Evolutionary conservation across 768 basidiomycete species (phyloP), one percentile per base, ranked within the genome.

Genomic region (Suillus bovinus): DNA sequence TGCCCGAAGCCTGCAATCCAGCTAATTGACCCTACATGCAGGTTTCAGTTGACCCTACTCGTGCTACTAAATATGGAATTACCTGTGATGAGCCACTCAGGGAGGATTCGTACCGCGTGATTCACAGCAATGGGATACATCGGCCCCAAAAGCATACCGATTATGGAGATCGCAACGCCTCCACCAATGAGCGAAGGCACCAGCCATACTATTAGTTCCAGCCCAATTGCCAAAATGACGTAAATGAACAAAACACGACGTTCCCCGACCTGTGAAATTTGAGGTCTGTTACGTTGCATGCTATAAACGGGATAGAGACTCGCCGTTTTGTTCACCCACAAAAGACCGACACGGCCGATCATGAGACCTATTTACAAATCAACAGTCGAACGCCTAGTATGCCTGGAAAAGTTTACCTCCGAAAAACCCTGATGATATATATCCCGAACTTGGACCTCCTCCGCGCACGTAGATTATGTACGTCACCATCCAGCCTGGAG

Each of bases 141-240:
- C 3, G 89, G 90, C 0, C 89, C 91, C n/a, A 93, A 77, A 27
- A 91, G 72, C 11, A 91, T 53, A 20, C 90, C 91, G 16, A 90
- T 74, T 53, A 90, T 66, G 2, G 87, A 81, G 27, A 90, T 80
- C 0, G 86, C 84, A 4, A 91, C 78, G 3, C 84, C 90, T 65
- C 84, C 80, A 3, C 83, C 87, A 13, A 90, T 76, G n/a, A 91
- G 76, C 7, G 84, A 87, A 27, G 86, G 87, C 0, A 86, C 82
- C 34, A 87, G 78, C 90, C 90, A 93, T 42, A 92, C 76, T 9
- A 87, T 67, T 33, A 91, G 68, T 68, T 91, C 85, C 24, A 92
- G 78, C 4, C 87, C 78, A 36, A 80, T 69, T 13, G 73, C 72
- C 20, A 74, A 65, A 38, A 63, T 33, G 34, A 70, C 66, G 41